Conservation (phyloP, 1,139 yeast genomes). For the Candida neerlandica region DNA sequence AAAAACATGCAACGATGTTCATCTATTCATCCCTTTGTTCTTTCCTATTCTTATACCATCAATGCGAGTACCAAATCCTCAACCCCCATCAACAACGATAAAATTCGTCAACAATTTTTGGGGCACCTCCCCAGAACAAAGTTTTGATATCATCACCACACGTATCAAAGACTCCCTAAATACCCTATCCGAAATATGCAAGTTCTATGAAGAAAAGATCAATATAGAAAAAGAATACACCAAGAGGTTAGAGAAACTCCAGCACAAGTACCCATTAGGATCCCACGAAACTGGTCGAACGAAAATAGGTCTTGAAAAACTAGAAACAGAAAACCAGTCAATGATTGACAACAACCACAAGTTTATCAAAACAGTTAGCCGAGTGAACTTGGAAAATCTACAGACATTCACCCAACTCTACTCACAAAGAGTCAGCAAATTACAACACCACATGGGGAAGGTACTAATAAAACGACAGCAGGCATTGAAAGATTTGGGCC, state of each 20-base stretch:
- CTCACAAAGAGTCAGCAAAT: conserved; percentile 32
- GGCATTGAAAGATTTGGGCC: conserved; percentile 33
- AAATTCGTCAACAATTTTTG: conserved; percentile 47
- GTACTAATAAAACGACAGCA: conserved; percentile 30
- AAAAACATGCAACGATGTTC: no score
- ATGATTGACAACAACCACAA: conserved; percentile 37
- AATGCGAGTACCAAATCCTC: background rate
- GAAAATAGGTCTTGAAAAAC: conserved; percentile 59
- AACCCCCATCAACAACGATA: background rate
- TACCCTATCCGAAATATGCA: conserved; percentile 46
- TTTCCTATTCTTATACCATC: no score
- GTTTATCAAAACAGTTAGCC: conserved; percentile 34
- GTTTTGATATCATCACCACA: conserved; percentile 33
- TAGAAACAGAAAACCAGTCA: conserved; percentile 52
- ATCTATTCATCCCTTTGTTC: no score
- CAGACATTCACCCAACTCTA: conserved; percentile 33
- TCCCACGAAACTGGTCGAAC: conserved; percentile 61
- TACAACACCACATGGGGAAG: conserved; percentile 42
- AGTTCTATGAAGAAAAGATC: conserved; percentile 52
- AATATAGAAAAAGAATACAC: conserved; percentile 76
- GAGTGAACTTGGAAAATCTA: conserved; percentile 38
- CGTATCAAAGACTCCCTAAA: conserved; percentile 34
- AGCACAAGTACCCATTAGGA: conserved; percentile 53
- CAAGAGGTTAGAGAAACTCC: conserved; percentile 51
- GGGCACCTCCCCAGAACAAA: conserved; percentile 39